These are phyloP conservation scores for Kokia cookei DNA, from an alignment of 441 rosid genomes.

Conservation along the genomic window DNA sequence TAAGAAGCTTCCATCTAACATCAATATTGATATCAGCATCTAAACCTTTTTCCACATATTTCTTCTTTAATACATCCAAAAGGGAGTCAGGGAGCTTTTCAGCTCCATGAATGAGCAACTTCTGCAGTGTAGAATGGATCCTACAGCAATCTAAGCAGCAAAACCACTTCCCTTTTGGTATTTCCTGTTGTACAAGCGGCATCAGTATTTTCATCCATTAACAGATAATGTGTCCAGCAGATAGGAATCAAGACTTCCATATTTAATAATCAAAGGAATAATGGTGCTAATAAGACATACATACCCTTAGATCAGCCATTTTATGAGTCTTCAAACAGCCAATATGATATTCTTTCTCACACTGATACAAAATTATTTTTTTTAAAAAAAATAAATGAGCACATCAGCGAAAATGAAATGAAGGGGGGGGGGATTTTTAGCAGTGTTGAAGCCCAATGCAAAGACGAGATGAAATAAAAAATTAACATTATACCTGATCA, in stretches of 20 bases:
- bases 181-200: conserved; percentile 44
- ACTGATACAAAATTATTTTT: conserved; percentile 29
- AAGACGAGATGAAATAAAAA: not conserved
- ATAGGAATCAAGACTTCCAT: not conserved
- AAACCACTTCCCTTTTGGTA: conserved; percentile 74
- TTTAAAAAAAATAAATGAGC: not conserved
- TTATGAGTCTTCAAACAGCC: conserved; percentile 69
- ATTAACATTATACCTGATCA: conserved; percentile 47
- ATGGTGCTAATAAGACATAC: not conserved
- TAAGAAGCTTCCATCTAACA: conserved; percentile 65
- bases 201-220: conserved; percentile 4
- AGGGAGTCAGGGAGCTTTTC: conserved; percentile 50
- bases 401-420: conserved; percentile 3
- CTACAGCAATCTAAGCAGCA: conserved; percentile 55
- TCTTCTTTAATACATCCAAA: conserved; percentile 36
- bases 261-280: not conserved
- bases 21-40: conserved; percentile 27
- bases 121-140: conserved; percentile 52
- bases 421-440: not conserved
- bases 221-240: not conserved
- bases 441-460: not conserved
- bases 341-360: conserved; percentile 75
- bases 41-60: conserved; percentile 37
- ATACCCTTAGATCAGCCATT: conserved; percentile 64
- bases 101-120: conserved; percentile 38